Evolutionary conservation across 2,329 filamentous ascomycete species (phyloP), one percentile per base, ranked within the genome.

Genomic region (Beauveria sp.): DNA sequence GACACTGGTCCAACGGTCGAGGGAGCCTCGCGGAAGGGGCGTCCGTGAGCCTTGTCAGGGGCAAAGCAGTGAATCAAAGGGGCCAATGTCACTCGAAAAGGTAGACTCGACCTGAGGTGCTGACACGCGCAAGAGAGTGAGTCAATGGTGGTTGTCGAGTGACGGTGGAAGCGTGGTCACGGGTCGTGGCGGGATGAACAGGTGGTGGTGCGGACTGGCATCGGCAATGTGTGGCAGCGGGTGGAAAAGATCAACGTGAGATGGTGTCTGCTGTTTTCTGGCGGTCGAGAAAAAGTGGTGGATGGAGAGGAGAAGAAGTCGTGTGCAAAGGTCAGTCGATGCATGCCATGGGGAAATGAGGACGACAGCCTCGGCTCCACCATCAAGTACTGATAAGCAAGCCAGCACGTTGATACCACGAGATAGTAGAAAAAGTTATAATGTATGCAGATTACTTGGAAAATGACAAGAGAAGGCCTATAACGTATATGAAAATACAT

Each of bases 141-240:
- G 56, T 24, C 34, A 20, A 38, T 28, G 34, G 56, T 58, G 45
- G 47, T 52, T 28, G 57, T 59, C 47, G 47, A 52, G 57, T 59
- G 46, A 59, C 38, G 24, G 30, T n/a, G 22, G 22, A 34, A 26
- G 5, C 6, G 14, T 18, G 46, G 53, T 62, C 60, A 62, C 53
- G 60, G 26, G 60, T 52, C 38, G 53, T 53, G 53, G 34, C 30
- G 42, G 34, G 34, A 49, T 58, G 53, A 28, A 22, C 42, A 20
- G 53, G 47, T 5, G 34, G 40, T 30, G 53, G 26, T 34, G 53
- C n/a, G 38, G 12, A 53, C 14, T 12, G 50, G 34, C 50, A 22
- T 53, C 30, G 34, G 50, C 24, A 34, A 22, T 53, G 18, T 24
- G 30, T 18, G 22, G 18, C 26, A 54, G 51, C 24, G 20, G 18